Percentiles rank a stretch among this genome's conserved stretches.
Evolutionary conservation across 2,329 filamentous ascomycete species (phyloP).

Genomic region (Dissoconium aciculare): DNA sequence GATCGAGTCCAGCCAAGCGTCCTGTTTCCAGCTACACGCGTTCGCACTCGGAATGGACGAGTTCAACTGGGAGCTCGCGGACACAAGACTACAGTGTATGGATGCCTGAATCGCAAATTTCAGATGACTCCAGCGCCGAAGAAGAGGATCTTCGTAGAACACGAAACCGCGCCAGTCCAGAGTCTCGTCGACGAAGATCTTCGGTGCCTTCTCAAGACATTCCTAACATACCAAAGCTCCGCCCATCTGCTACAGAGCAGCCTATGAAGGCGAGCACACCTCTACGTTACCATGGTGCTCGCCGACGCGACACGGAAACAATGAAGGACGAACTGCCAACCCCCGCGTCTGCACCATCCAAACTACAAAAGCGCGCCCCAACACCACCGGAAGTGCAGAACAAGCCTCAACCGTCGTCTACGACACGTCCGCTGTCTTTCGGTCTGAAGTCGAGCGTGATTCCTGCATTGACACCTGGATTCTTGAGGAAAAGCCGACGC

Average conservation of each 20-base stretch:
- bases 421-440: conserved; percentile 13
- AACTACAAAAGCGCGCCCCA: conserved; percentile 20
- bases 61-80: conserved; percentile 9
- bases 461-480: conserved; percentile 23
- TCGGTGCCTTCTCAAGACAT: conserved; percentile 34
- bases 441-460: conserved; percentile 17
- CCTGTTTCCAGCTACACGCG: conserved; percentile 11
- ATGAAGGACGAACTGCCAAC: conserved; percentile 4
- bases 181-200: conserved; percentile 31
- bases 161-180: conserved; percentile 18
- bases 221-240: conserved; percentile 31
- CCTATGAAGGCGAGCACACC: conserved; percentile 18
- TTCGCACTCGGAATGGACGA: conserved; percentile 17
- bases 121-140: conserved; percentile 18
- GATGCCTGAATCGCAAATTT: conserved; percentile 29
- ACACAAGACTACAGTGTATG: conserved; percentile 34
- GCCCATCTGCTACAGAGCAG: too few species aligned
- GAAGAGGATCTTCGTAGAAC: conserved; percentile 14
- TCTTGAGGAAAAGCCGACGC: conserved; percentile 43
- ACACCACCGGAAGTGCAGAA: conserved; percentile 10
- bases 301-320: neutral
- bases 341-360: conserved; percentile 22
- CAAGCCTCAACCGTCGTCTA: conserved; percentile 20
- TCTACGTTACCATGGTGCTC: too few species aligned
- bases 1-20: conserved; percentile 6